phyloP scores from a whole-genome alignment of 176 grass and related monocot species.

The Hordeum vulgare region DNA sequence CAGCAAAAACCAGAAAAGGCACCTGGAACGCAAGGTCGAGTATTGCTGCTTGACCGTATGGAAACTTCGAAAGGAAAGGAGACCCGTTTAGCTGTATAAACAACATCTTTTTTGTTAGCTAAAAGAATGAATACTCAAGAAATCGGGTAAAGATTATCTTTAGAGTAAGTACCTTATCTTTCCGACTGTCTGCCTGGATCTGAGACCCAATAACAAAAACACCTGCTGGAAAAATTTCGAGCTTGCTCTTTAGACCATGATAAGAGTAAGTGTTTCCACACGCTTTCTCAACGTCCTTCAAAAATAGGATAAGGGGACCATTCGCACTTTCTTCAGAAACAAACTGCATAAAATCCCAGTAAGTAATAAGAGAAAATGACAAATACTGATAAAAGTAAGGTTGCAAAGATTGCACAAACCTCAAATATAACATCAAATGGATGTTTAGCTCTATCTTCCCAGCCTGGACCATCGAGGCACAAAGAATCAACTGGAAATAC shows the following conservation, averaged over 20 bases:
- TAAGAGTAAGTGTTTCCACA: constrained; percentile 66
- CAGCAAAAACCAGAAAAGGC: constrained; percentile 9
- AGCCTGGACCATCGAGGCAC: constrained; percentile 61
- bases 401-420: constrained; percentile 34
- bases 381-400: background rate
- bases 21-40: constrained; percentile 89
- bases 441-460: constrained; percentile 71
- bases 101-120: constrained; percentile 21
- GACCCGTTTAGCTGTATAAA: constrained; percentile 66
- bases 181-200: constrained; percentile 64
- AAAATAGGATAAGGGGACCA: constrained; percentile 65
- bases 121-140: background rate
- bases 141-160: background rate
- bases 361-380: constrained; percentile 11
- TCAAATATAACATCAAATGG: constrained; percentile 78
- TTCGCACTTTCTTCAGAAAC: constrained; percentile 63
- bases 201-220: constrained; percentile 86
- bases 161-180: constrained; percentile 71
- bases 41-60: constrained; percentile 69
- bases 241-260: constrained; percentile 63
- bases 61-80: constrained; percentile 90
- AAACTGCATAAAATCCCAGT: constrained; percentile 44
- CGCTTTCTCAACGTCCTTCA: constrained; percentile 86
- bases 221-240: constrained; percentile 63
- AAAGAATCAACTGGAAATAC: constrained; percentile 62